phyloP scores from a whole-genome alignment of 768 basidiomycete species.

The Russula sp. region DNA sequence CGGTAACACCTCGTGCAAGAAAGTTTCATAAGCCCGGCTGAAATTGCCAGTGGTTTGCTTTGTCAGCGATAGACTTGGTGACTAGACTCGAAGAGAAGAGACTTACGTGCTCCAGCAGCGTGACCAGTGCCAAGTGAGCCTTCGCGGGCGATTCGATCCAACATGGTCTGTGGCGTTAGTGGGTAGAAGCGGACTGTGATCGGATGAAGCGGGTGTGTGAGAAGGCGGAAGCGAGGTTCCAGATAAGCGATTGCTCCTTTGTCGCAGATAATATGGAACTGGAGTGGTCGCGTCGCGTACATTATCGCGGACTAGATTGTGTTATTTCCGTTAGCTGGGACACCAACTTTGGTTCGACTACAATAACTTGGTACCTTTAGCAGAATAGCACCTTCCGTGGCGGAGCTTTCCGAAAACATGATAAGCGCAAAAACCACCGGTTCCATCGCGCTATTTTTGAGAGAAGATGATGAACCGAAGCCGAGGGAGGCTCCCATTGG shows the following conservation, averaged over 20 bases:
- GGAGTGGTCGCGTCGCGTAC: slow-evolving; percentile 41
- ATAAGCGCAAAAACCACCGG: slow-evolving; percentile 27
- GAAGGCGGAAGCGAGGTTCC: slow-evolving; percentile 40
- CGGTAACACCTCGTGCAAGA: slow-evolving; percentile 51
- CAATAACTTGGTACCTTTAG: too few relatives aligned
- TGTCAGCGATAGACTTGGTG: background rate
- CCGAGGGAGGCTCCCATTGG: background rate
- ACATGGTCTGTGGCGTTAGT: slow-evolving; percentile 43
- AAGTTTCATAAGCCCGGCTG: slow-evolving; percentile 55
- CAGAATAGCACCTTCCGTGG: slow-evolving; percentile 28
- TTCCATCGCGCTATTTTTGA: background rate
- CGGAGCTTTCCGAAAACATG: slow-evolving; percentile 24
- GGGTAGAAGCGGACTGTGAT: slow-evolving; percentile 45
- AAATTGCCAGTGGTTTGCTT: background rate
- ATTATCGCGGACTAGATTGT: slow-evolving; percentile 39
- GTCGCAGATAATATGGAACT: slow-evolving; percentile 48
- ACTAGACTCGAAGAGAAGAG: background rate
- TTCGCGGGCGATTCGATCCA: slow-evolving; percentile 46
- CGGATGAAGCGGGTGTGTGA: slow-evolving; percentile 40
- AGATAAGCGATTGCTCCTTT: slow-evolving; percentile 42
- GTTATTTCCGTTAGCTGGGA: background rate
- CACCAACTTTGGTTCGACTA: too few relatives aligned
- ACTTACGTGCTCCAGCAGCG: slow-evolving; percentile 47
- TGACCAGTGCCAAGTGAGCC: slow-evolving; percentile 47
- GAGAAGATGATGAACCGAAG: background rate